phyloP scores from a whole-genome alignment of 495 filamentous ascomycete genomes.

The Podospora australis region DNA sequence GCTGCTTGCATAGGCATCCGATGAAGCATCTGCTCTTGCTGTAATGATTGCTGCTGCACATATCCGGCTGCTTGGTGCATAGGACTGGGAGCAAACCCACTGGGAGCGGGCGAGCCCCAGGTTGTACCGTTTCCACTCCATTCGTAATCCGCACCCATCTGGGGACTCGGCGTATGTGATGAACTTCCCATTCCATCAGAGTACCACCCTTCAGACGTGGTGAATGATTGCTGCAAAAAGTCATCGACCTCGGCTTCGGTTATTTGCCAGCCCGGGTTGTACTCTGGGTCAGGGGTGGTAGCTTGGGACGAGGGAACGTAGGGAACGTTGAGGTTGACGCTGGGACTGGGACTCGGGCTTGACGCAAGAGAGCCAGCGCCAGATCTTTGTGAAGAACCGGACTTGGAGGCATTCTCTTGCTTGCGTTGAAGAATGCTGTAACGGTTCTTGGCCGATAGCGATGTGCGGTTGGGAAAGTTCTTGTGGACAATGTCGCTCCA shows the following conservation, averaged over 20 bases:
- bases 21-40: background rate
- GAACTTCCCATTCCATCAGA: background rate
- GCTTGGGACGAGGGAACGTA: background rate
- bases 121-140: background rate
- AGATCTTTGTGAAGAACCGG: background rate
- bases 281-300: constrained; percentile 1
- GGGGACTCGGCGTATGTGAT: background rate
- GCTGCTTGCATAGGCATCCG: background rate
- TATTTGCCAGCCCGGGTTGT: background rate
- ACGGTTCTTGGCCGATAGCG: constrained; percentile 32
- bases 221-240: background rate
- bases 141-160: background rate
- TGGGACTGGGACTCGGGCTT: background rate
- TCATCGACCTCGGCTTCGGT: background rate
- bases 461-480: constrained; percentile 30
- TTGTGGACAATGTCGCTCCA: constrained; percentile 32
- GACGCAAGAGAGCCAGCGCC: background rate
- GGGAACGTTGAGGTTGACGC: background rate
- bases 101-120: background rate
- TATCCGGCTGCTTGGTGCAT: background rate
- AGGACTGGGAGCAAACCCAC: background rate
- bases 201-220: background rate
- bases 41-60: background rate
- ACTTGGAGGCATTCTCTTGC: constrained; percentile 4
- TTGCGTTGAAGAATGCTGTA: constrained; percentile 26